phyloP scores from a whole-genome alignment of 129 eudicot species.

The Pittosporum tobira region DNA sequence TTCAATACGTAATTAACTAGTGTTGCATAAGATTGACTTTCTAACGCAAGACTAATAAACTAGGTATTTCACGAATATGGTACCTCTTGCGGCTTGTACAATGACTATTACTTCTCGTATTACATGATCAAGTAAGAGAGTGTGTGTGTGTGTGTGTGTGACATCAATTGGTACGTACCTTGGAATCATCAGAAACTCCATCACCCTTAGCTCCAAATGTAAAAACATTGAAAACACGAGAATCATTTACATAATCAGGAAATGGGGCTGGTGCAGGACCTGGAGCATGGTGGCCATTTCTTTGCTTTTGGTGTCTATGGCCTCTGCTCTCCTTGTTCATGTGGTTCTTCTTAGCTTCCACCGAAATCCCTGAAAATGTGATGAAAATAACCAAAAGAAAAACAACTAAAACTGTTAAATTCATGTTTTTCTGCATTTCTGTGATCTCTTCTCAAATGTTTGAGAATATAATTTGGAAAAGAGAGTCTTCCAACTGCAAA shows the following conservation, averaged over 20 bases:
- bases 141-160: neutral
- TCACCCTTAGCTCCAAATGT: conserved; percentile 84
- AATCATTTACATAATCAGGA: neutral
- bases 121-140: neutral
- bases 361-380: conserved; percentile 14
- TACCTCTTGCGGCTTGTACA: too few species aligned
- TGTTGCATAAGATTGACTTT: too few species aligned
- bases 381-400: conserved; percentile 8
- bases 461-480: neutral
- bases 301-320: conserved; percentile 21
- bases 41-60: too few species aligned
- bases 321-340: conserved; percentile 17
- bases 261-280: conserved; percentile 14
- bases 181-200: conserved; percentile 75
- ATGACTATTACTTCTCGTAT: too few species aligned
- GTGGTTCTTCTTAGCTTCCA: conserved; percentile 34
- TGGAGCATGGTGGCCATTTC: conserved; percentile 8
- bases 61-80: too few species aligned
- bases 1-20: too few species aligned
- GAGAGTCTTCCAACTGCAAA: neutral
- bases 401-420: conserved; percentile 8
- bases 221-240: conserved; percentile 32
- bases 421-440: conserved; percentile 21
- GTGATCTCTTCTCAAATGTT: neutral
- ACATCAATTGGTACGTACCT: conserved; percentile 24